A percentile compares a stretch with the other conserved stretches of the same genome.
phyloP scores from a whole-genome alignment of 148 eudicot genomes.

The Rhododendron kiyosumense region DNA sequence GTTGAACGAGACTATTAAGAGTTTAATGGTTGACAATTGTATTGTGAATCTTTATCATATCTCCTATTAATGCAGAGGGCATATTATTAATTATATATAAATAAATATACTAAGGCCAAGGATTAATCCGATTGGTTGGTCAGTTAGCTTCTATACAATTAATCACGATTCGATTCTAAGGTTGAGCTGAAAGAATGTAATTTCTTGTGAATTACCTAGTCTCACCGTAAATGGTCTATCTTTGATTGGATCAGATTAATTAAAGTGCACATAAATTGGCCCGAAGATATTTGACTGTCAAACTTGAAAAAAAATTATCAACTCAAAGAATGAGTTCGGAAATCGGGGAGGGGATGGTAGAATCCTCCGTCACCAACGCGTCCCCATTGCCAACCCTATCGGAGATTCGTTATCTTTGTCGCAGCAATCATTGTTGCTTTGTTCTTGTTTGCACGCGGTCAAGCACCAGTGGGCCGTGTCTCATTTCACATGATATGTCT shows the following conservation, averaged over 20 bases:
- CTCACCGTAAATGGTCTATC: rapidly evolving
- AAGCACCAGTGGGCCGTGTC: slow-evolving; percentile 1
- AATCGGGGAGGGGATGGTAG: no score
- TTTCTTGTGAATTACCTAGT: no score
- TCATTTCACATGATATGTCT: neutral
- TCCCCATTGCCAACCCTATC: no score
- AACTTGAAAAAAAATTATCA: no score
- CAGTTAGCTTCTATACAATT: neutral
- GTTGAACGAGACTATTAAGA: neutral
- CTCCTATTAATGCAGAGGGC: no score
- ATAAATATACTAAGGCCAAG: no score
- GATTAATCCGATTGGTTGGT: no score
- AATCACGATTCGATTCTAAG: neutral
- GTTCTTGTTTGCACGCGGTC: slow-evolving; percentile 13
- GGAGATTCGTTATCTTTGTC: neutral
- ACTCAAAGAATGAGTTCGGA: neutral
- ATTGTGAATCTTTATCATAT: neutral
- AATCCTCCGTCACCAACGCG: no score
- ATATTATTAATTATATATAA: no score
- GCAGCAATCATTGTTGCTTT: neutral
- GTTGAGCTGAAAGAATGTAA: no score
- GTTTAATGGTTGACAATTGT: neutral
- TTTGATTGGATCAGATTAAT: no score
- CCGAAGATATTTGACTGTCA: neutral
- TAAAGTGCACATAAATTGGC: neutral